Base-by-base conservation (phyloP, 169 alveolate species). In the Babesia ovata region DNA sequence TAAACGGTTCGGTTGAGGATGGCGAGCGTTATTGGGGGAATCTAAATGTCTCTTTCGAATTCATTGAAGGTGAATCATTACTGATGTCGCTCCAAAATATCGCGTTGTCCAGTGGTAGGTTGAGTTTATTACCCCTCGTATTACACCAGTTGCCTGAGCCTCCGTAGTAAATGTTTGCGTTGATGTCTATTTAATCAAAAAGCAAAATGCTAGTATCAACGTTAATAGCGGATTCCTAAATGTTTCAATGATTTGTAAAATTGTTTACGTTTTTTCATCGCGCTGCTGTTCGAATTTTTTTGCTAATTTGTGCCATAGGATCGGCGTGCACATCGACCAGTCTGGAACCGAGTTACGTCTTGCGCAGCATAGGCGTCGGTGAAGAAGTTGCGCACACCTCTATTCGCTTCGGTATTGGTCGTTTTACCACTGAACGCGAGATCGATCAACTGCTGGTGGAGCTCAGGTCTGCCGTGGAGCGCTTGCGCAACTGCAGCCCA, bases 361-460 rank as follows among this genome's bases (percentile, higher is more conserved):
- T 97, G 29, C 88, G 99, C 61, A 98, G 99, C 66, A 79, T 96
- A 6, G 99, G 99, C 13, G 97, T 97, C 14, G 92, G 95, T 16
- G 99, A 97, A 72, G 99, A 97, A 49, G 81, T 97, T 71, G 99
- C 99, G 63, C 99, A 96, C 84, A 96, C 99, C 28, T 93, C 98
- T 2, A 77, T 98, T 42, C 92, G 99, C 77, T 95, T 98, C 75
- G 99, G 99, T 21, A 66, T 98, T 36, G 99, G 99, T 26, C 85
- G 99, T 63, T 98, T 97, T 67, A 98, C 99, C 12, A 93, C 98
- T 10, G 97, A 94, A 63, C 95, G 90, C 61, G 99, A 98, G 79
- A 94, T 96, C 45, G 97, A 95, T 44, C 88, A 83, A 44, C 92
- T 95, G 52, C 88, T 92, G 21, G 85, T 84, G 29, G 82, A 87